These are phyloP conservation scores for Pulicaria dysenterica DNA, from an alignment of 129 eudicot species.

Conservation along the genomic window DNA sequence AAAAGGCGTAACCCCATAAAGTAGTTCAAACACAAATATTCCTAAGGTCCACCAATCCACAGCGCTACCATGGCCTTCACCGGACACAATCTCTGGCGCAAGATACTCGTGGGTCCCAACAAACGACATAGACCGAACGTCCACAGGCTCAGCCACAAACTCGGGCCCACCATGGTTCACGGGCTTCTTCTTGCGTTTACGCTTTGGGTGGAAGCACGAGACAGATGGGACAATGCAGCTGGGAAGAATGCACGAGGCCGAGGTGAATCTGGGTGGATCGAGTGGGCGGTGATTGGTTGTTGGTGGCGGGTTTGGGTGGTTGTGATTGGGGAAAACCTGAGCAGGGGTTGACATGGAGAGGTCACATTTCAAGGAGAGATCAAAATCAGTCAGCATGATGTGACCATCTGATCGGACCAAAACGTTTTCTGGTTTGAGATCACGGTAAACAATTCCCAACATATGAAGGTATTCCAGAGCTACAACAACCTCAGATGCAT, in stretches of 20 bases:
- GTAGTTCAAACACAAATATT: constrained; percentile 73
- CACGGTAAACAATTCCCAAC: constrained; percentile 93
- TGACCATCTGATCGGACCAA: constrained; percentile 87
- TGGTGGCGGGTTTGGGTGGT: constrained; percentile 23
- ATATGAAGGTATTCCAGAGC: constrained; percentile 90
- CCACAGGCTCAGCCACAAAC: constrained; percentile 82
- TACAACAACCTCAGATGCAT: constrained; percentile 84
- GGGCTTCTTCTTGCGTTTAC: constrained; percentile 73
- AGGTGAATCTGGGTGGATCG: constrained; percentile 55
- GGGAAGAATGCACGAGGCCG: constrained; percentile 85
- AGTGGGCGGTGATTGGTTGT: constrained; percentile 19
- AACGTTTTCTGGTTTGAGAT: constrained; percentile 90
- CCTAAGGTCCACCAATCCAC: constrained; percentile 99
- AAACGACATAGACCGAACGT: constrained; percentile 87
- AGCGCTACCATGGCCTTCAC: constrained; percentile 96
- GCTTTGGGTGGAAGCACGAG: constrained; percentile 77
- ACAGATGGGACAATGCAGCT: constrained; percentile 81
- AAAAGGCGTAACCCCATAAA: constrained; percentile 89
- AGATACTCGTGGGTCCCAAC: constrained; percentile 97
- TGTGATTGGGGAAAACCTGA: constrained; percentile 50
- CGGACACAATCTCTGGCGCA: constrained; percentile 92
- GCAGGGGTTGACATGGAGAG: constrained; percentile 72
- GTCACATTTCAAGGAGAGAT: constrained; percentile 82
- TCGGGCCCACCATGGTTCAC: constrained; percentile 56
- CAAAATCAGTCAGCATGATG: constrained; percentile 90